Evolutionary conservation across 768 basidiomycete species (phyloP).

Genomic region (Tricholoma hemisulphureum): DNA sequence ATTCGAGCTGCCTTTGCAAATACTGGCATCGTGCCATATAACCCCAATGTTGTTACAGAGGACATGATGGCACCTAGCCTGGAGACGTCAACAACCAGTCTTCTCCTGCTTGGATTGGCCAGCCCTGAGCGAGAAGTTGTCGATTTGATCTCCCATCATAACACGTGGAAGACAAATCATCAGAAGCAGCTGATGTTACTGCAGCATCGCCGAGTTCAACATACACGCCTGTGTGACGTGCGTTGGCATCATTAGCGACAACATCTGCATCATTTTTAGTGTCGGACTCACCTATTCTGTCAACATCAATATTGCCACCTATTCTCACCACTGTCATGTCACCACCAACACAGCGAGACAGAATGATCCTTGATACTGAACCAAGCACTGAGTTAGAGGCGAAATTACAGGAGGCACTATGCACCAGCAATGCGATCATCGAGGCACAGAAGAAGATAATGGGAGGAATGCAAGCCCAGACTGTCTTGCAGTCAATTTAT

Average conservation of each 20-base stretch:
- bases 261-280: constrained; percentile 4
- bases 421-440: not conserved
- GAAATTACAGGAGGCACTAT: not conserved
- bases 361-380: not conserved
- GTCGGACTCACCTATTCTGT: not conserved
- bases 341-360: not conserved
- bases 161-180: not conserved
- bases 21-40: not conserved
- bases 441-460: not conserved
- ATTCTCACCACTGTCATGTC: not conserved
- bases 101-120: constrained; percentile 23
- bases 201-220: not conserved
- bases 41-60: not conserved
- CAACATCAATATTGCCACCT: not conserved
- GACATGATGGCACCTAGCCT: constrained; percentile 27
- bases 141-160: constrained; percentile 9
- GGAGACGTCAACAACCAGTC: constrained; percentile 4
- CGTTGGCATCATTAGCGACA: not conserved
- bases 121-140: constrained; percentile 18
- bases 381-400: not conserved
- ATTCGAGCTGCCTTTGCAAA: not conserved
- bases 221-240: not conserved
- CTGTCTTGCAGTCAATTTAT: constrained; percentile 8
- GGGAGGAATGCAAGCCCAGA: not conserved
- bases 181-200: not conserved